Percentiles rank a stretch among this genome's conserved stretches.
These are phyloP conservation scores for Daldinia childiae DNA, from an alignment of 495 filamentous ascomycete species.

Conservation along the genomic window DNA sequence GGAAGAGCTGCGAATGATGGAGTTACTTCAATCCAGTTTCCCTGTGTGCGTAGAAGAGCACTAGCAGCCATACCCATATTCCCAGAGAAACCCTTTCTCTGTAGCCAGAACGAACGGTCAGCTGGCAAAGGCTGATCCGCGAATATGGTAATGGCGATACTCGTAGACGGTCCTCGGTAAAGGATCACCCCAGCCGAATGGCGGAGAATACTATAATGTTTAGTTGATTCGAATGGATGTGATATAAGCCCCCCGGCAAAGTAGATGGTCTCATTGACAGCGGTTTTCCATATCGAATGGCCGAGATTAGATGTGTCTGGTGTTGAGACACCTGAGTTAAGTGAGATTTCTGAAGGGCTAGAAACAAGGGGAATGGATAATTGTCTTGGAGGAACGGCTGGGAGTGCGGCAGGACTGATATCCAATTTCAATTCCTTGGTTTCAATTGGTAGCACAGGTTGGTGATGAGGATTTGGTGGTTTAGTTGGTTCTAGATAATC, in stretches of 20 bases:
- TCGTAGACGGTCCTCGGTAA: conserved; percentile 70
- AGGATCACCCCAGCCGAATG: conserved; percentile 71
- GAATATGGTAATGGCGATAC: conserved; percentile 70
- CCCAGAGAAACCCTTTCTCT: conserved; percentile 72
- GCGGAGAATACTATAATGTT: conserved; percentile 72
- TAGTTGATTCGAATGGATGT: conserved; percentile 70
- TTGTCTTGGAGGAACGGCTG: conserved; percentile 14
- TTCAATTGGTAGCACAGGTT: conserved; percentile 5
- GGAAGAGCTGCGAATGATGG: conserved; percentile 59
- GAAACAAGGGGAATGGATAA: conserved; percentile 29
- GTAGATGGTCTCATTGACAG: conserved; percentile 66
- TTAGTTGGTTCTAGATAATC: conserved; percentile 43
- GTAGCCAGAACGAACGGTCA: conserved; percentile 70
- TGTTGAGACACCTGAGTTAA: conserved; percentile 13
- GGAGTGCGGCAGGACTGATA: conserved; percentile 3
- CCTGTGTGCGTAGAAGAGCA: conserved; percentile 62
- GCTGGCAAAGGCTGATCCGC: conserved; percentile 63
- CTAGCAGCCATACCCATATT: conserved; percentile 74
- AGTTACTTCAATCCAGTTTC: conserved; percentile 72
- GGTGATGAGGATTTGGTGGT: conserved; percentile 16
- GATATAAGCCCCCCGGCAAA: conserved; percentile 70
- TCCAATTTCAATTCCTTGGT: conserved; percentile 26
- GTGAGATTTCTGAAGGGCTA: conserved; percentile 38
- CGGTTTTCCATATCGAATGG: conserved; percentile 52
- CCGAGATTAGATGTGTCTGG: conserved; percentile 17